These are phyloP conservation scores for Flaveria sonorensis DNA, from an alignment of 129 eudicot genomes.

Conservation along the genomic window DNA sequence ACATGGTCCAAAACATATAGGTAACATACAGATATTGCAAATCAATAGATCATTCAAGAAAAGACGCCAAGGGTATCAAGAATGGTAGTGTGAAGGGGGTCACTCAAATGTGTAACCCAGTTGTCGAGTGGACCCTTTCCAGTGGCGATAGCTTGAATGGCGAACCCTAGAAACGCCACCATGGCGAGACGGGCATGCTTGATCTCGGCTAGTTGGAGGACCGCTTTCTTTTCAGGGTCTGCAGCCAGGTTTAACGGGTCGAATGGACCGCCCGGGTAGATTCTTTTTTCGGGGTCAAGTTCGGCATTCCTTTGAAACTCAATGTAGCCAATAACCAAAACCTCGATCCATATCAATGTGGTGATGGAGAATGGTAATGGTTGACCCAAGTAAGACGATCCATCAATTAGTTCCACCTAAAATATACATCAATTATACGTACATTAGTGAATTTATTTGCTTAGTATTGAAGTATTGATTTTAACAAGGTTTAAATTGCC, in stretches of 20 bases:
- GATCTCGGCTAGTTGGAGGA: conserved; percentile 91
- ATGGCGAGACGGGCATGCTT: conserved; percentile 97
- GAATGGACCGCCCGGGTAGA: conserved; percentile 84
- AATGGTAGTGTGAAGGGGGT: conserved; percentile 97
- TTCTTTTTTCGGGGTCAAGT: conserved; percentile 85
- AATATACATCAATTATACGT: too few relatives aligned
- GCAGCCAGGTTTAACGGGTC: conserved; percentile 85
- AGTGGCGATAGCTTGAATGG: conserved; percentile 94
- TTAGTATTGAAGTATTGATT: too few relatives aligned
- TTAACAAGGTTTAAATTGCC: too few relatives aligned
- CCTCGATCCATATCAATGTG: conserved; percentile 85
- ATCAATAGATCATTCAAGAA: conserved; percentile 38
- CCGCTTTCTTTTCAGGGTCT: conserved; percentile 89
- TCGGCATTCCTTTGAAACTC: conserved; percentile 94
- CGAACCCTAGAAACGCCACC: conserved; percentile 94
- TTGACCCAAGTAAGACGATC: conserved; percentile 90
- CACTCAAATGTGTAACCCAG: conserved; percentile 98
- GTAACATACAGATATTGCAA: background rate
- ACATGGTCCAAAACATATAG: background rate
- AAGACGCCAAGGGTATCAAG: conserved; percentile 81
- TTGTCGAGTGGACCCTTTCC: conserved; percentile 98
- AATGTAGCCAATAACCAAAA: conserved; percentile 75
- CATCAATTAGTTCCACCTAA: conserved; percentile 94
- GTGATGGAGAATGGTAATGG: conserved; percentile 90
- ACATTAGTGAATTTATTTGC: too few relatives aligned